Conservation (phyloP, 176 grass and related monocot genomes). For the Triticum monococcum region DNA sequence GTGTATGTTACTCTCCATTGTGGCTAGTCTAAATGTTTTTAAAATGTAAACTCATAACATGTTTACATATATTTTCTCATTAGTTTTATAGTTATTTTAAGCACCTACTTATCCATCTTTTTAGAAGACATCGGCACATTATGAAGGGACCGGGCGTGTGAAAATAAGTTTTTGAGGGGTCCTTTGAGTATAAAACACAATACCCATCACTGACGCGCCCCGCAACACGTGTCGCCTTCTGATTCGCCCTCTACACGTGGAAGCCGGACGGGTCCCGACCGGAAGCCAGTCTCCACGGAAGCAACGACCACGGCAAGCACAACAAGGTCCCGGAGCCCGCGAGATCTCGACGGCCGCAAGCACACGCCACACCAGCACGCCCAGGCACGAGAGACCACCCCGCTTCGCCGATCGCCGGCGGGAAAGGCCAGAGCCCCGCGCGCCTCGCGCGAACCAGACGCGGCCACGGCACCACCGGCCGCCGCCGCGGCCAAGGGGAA, state of each 20-base stretch:
- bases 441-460: conserved; percentile 36
- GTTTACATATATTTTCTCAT: too few species aligned
- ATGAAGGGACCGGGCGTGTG: too few species aligned
- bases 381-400: neutral
- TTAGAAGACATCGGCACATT: too few species aligned
- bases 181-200: too few species aligned
- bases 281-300: conserved; percentile 2
- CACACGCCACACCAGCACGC: neutral
- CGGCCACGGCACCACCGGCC: conserved; percentile 49
- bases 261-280: neutral
- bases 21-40: too few species aligned
- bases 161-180: too few species aligned
- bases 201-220: neutral
- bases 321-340: neutral
- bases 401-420: neutral
- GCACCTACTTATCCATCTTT: too few species aligned
- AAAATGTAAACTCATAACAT: too few species aligned
- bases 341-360: neutral
- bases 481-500: conserved; percentile 31
- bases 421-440: conserved; percentile 17
- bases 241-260: conserved; percentile 3
- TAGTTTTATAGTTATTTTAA: too few species aligned
- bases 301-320: neutral
- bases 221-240: neutral
- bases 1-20: too few species aligned